phyloP scores from a whole-genome alignment of 2,329 filamentous ascomycete species.

The Grosmannia huntii region DNA sequence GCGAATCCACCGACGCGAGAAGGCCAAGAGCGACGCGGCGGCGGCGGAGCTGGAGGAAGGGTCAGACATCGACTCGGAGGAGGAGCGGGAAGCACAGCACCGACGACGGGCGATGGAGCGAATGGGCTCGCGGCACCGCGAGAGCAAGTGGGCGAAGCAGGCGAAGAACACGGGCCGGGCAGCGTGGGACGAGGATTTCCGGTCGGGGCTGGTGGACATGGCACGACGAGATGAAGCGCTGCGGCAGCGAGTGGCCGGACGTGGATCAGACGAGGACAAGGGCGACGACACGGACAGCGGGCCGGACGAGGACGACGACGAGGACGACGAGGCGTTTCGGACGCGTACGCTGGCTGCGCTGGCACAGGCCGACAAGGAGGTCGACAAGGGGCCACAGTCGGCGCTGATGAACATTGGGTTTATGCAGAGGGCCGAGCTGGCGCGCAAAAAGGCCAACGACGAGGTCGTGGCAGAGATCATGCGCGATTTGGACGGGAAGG shows the following conservation, averaged over 20 bases:
- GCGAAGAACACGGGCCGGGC: conserved; percentile 66
- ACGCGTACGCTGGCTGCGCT: conserved; percentile 35
- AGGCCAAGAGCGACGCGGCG: conserved; percentile 40
- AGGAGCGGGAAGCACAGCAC: conserved; percentile 52
- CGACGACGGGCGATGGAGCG: conserved; percentile 69
- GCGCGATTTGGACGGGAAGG: conserved; percentile 46
- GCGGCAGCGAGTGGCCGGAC: conserved; percentile 65
- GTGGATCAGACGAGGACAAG: conserved; percentile 19
- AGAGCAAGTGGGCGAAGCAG: conserved; percentile 87
- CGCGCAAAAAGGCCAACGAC: conserved; percentile 68
- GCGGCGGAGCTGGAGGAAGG: conserved; percentile 43
- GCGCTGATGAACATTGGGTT: conserved; percentile 79
- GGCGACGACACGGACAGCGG: conserved; percentile 19
- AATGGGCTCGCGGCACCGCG: conserved; percentile 72
- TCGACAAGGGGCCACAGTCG: conserved; percentile 38
- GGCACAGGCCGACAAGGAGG: conserved; percentile 25
- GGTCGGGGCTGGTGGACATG: conserved; percentile 66
- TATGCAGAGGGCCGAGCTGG: conserved; percentile 80
- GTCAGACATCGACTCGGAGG: conserved; percentile 52
- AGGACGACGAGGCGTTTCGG: conserved; percentile 43
- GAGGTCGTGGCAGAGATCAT: conserved; percentile 58
- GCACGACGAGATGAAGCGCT: conserved; percentile 73
- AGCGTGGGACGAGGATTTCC: conserved; percentile 80
- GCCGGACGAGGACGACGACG: conserved; percentile 36
- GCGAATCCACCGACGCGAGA: conserved; percentile 73